phyloP scores from a whole-genome alignment of 257 asterid species.

The Solanum pinnatisectum region DNA sequence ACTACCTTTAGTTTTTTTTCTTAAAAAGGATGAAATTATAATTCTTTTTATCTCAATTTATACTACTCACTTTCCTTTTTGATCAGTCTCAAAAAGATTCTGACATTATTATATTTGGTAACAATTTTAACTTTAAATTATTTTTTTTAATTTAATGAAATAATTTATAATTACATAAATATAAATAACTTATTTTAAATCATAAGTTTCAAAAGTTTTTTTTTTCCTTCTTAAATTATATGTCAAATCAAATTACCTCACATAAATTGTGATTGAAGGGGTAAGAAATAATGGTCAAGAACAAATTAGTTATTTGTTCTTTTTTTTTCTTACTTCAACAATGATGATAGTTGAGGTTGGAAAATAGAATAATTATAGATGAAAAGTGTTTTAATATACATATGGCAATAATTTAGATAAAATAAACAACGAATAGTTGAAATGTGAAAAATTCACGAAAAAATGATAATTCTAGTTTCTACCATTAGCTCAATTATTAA shows the following conservation, averaged over 20 bases:
- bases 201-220: too few relatives aligned
- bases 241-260: not conserved
- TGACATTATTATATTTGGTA: too few relatives aligned
- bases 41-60: not conserved
- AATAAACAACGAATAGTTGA: not conserved
- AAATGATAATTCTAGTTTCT: not conserved
- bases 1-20: not conserved
- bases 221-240: too few relatives aligned
- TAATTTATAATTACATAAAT: fast-evolving
- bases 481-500: not conserved
- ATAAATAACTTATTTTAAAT: too few relatives aligned
- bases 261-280: not conserved
- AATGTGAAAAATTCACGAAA: not conserved
- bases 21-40: not conserved
- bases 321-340: not conserved
- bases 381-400: too few relatives aligned
- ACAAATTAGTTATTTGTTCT: not conserved
- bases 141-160: too few relatives aligned
- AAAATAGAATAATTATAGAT: not conserved
- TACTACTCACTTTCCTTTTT: too few relatives aligned
- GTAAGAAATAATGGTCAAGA: too few relatives aligned
- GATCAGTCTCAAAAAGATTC: fast-evolving
- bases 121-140: too few relatives aligned
- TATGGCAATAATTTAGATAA: too few relatives aligned
- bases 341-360: not conserved